Evolutionary conservation across 2,329 filamentous ascomycete genomes (phyloP).

Genomic region (Penicillium sp.): DNA sequence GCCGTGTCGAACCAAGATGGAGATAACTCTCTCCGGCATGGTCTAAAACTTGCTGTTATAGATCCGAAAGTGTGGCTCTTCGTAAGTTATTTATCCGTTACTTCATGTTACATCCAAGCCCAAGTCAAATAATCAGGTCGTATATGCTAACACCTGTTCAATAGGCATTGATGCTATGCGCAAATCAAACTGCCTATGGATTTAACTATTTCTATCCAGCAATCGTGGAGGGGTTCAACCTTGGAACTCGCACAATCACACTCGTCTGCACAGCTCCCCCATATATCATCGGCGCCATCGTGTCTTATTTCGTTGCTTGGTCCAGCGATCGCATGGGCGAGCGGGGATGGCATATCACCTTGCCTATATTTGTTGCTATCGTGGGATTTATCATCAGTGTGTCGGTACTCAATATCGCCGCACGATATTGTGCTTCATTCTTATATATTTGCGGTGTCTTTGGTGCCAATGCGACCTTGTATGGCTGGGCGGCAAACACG

Average conservation of each 20-base stretch:
- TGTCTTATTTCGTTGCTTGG: slow-evolving; percentile 14
- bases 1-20: too few relatives aligned
- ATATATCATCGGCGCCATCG: slow-evolving; percentile 5
- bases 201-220: slow-evolving; percentile 1
- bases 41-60: too few relatives aligned
- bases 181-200: neutral
- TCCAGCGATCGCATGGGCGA: slow-evolving; percentile 17
- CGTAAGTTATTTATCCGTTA: too few relatives aligned
- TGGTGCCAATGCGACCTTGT: slow-evolving; percentile 40
- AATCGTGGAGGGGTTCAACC: slow-evolving; percentile 16
- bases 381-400: slow-evolving; percentile 19
- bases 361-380: slow-evolving; percentile 13
- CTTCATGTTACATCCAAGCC: too few relatives aligned
- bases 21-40: too few relatives aligned
- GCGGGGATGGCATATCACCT: slow-evolving; percentile 20
- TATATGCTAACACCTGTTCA: too few relatives aligned
- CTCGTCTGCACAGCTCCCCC: slow-evolving; percentile 15
- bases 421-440: slow-evolving; percentile 33
- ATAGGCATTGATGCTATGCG: slow-evolving; percentile 2
- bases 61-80: too few relatives aligned
- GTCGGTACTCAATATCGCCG: neutral
- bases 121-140: too few relatives aligned
- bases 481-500: slow-evolving; percentile 40
- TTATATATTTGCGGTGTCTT: slow-evolving; percentile 39
- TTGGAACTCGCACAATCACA: slow-evolving; percentile 17